These are phyloP conservation scores for Saccharomycopsis fermentans DNA, from an alignment of 805 yeast genomes.

Conservation along the genomic window DNA sequence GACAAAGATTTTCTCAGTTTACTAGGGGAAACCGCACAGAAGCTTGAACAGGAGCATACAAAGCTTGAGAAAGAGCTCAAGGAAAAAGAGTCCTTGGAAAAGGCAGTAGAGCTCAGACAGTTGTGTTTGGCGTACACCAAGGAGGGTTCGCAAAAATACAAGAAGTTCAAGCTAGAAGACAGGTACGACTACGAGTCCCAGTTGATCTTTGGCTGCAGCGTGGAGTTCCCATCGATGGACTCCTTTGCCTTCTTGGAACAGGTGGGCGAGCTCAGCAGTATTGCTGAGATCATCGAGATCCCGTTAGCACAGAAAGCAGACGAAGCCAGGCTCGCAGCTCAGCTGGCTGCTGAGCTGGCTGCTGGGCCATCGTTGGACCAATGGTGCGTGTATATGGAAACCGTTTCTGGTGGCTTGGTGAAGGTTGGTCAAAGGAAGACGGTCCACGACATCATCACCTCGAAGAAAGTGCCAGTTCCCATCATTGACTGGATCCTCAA, in stretches of 20 bases:
- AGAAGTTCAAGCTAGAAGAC: conserved; percentile 45
- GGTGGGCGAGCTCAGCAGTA: conserved; percentile 61
- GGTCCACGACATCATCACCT: conserved; percentile 52
- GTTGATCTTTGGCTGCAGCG: conserved; percentile 68
- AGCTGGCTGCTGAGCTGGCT: no score
- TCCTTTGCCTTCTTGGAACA: conserved; percentile 77
- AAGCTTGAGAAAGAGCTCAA: conserved; percentile 27
- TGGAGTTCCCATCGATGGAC: conserved; percentile 72
- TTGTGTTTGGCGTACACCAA: conserved; percentile 39
- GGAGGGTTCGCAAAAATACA: conserved; percentile 24
- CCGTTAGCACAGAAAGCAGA: conserved; percentile 57
- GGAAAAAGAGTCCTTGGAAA: conserved; percentile 35
- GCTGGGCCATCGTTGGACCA: conserved; percentile 33
- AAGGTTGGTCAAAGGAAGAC: conserved; percentile 74
- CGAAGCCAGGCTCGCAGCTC: no score
- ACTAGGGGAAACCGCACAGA: conserved; percentile 30
- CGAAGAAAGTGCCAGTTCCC: conserved; percentile 57
- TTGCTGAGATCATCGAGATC: conserved; percentile 49
- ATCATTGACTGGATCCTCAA: conserved; percentile 65
- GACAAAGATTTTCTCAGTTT: conserved; percentile 47
- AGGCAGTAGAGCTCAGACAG: conserved; percentile 55
- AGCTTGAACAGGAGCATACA: conserved; percentile 27
- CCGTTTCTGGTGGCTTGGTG: conserved; percentile 72
- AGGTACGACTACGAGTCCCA: conserved; percentile 63
- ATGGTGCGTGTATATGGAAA: conserved; percentile 66